A percentile compares a stretch with the other conserved stretches of the same genome.
These are phyloP conservation scores for Penicillium sp. DNA, from an alignment of 2,329 filamentous ascomycete genomes.

Conservation along the genomic window DNA sequence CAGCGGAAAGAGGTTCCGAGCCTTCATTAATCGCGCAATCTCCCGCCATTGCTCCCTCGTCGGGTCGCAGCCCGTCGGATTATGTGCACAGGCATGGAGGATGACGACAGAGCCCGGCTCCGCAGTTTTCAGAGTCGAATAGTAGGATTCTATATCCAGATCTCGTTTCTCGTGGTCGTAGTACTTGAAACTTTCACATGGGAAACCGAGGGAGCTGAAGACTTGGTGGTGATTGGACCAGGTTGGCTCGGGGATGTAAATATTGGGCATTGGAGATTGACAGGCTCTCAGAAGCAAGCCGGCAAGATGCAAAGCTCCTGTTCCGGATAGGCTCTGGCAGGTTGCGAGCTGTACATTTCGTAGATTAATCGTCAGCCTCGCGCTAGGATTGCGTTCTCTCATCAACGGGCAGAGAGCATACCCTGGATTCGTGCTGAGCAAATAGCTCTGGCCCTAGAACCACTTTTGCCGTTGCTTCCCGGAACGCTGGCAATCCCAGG, in stretches of 20 bases:
- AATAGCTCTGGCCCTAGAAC: conserved; percentile 63
- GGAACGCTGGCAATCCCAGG: conserved; percentile 78
- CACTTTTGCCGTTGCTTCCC: conserved; percentile 79
- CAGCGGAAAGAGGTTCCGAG: conserved; percentile 84
- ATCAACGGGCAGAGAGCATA: neutral
- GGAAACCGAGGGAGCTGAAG: conserved; percentile 80
- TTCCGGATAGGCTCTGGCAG: conserved; percentile 91
- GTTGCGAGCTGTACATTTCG: conserved; percentile 46
- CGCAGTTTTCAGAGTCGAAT: conserved; percentile 9
- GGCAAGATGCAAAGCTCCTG: conserved; percentile 43
- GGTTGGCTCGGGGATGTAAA: conserved; percentile 90
- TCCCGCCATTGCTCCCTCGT: conserved; percentile 89
- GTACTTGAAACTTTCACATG: conserved; percentile 54
- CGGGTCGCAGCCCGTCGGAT: conserved; percentile 93
- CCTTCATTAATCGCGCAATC: conserved; percentile 71
- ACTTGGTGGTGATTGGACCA: conserved; percentile 99
- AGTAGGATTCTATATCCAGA: conserved; percentile 26
- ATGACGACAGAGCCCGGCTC: conserved; percentile 18
- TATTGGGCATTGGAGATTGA: conserved; percentile 30
- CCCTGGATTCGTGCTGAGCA: neutral
- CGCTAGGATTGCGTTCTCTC: neutral
- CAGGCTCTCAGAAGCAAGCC: conserved; percentile 22
- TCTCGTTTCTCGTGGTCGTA: conserved; percentile 19
- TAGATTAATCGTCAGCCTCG: neutral
- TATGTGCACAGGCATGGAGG: conserved; percentile 91